Evolutionary conservation across 495 filamentous ascomycete species (phyloP).

Genomic region (Penicillium steckii): DNA sequence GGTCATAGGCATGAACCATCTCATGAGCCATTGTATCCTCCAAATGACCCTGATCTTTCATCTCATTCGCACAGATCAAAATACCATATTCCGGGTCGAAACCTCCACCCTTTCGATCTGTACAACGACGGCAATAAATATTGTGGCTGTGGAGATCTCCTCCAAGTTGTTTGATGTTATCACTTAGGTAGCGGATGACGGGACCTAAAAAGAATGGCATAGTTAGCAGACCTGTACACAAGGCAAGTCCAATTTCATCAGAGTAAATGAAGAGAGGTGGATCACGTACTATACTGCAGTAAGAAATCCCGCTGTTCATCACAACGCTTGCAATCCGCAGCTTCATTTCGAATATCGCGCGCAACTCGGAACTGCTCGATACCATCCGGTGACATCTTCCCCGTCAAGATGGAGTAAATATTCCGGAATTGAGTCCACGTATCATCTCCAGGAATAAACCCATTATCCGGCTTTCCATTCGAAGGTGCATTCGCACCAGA

Average conservation of each 20-base stretch:
- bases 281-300: constrained; percentile 64
- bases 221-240: neutral
- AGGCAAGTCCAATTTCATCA: neutral
- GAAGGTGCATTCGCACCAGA: constrained; percentile 17
- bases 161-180: constrained; percentile 74
- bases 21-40: constrained; percentile 97
- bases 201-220: constrained; percentile 50
- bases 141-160: constrained; percentile 70
- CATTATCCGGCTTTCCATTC: constrained; percentile 33
- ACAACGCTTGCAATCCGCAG: constrained; percentile 70
- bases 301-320: constrained; percentile 77
- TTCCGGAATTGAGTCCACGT: constrained; percentile 69
- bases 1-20: constrained; percentile 96
- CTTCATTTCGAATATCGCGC: constrained; percentile 65
- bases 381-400: constrained; percentile 65
- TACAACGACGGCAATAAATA: constrained; percentile 78
- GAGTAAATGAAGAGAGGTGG: neutral
- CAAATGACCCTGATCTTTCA: constrained; percentile 68
- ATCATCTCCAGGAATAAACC: constrained; percentile 57
- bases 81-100: constrained; percentile 85
- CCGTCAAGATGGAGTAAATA: constrained; percentile 73
- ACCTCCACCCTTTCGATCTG: constrained; percentile 66
- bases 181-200: constrained; percentile 76
- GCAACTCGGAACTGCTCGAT: constrained; percentile 67
- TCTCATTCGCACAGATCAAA: constrained; percentile 82